These are phyloP conservation scores for Annulohypoxylon nitens DNA, from an alignment of 495 filamentous ascomycete genomes.

Conservation along the genomic window DNA sequence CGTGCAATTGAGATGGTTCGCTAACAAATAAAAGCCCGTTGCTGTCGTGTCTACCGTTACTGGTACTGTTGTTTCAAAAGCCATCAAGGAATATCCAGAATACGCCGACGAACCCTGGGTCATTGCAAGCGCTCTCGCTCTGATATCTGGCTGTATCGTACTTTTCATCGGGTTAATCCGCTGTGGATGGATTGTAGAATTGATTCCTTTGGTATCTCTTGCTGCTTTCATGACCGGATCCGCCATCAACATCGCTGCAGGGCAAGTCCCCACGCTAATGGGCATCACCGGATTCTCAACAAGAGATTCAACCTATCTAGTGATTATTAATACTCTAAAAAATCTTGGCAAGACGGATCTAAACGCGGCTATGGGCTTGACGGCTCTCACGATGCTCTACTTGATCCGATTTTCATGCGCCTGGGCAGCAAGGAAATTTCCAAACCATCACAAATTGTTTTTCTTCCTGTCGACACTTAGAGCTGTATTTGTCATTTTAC, in stretches of 20 bases:
- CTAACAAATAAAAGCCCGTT: conserved; percentile 73
- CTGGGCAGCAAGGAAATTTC: conserved; percentile 75
- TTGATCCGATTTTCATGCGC: conserved; percentile 77
- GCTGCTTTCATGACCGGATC: conserved; percentile 99
- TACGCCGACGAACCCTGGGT: conserved; percentile 55
- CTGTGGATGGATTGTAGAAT: conserved; percentile 92
- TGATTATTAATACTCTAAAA: conserved; percentile 90
- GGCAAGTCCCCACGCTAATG: conserved; percentile 89
- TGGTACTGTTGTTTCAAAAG: conserved; percentile 79
- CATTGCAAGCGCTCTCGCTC: conserved; percentile 82
- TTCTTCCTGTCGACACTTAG: conserved; percentile 93
- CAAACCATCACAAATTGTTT: conserved; percentile 76
- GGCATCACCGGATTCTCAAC: conserved; percentile 84
- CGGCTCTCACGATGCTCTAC: conserved; percentile 86
- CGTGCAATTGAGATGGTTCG: conserved; percentile 56
- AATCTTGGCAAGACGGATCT: conserved; percentile 74
- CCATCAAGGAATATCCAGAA: conserved; percentile 69
- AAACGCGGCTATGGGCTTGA: conserved; percentile 91
- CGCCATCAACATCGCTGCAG: conserved; percentile 87
- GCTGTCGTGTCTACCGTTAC: conserved; percentile 94
- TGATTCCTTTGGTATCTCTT: conserved; percentile 92
- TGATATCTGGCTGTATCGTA: conserved; percentile 87
- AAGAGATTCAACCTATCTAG: conserved; percentile 81
- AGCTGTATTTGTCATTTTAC: conserved; percentile 90
- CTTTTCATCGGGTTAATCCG: conserved; percentile 82